Evolutionary conservation across 1,139 yeast species (phyloP), one percentile per base, ranked within the genome.

Genomic region (Suhomyces kunorum): DNA sequence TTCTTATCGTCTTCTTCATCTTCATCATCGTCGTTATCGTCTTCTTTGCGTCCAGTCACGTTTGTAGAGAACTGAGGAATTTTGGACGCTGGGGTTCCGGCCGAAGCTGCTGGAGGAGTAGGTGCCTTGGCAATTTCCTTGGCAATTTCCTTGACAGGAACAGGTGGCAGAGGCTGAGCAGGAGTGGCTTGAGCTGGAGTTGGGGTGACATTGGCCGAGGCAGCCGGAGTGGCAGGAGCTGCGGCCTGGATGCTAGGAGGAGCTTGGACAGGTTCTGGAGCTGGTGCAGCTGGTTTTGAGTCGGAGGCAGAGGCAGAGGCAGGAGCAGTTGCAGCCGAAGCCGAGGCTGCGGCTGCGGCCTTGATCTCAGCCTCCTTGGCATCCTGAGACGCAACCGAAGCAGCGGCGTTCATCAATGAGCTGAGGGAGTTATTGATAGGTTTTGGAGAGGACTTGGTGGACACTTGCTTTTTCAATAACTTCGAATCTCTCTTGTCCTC

Each of bases 1-100:
- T 48, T 45, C 35, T 50, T 53, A 32, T 59, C 61, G 31, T 59
- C 65, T 23, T 64, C 58, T 37, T 51, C 59, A 30, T 65, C 64
- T 19, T 59, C 76, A 16, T 71, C 78, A 40, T 72, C 79, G 41
- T 69, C 65, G 19, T 68, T 55, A 26, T 58, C 61, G 28, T 48
- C 49, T 40, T 51, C 50, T 11, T 42, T 34, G 24, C 43, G 44
- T 7, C 51, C 58, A 34, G 55, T 57, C 7, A 58, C 57, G 39
- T 56, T 55, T 12, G 55, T 32, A 5, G 64, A 59, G 37, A 58
- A 56, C 33, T 51, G 58, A 7, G 63, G 61, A 8, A 56, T 52
- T 12, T 29, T 26, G n/a, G 42, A 22, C 16, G 40, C 39, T 17
- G 35, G 31, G 7, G 28, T 13, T 7, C 28, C 34, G 13, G 42